Percentiles rank a stretch among this genome's conserved stretches.
Evolutionary conservation across 1,139 yeast species (phyloP).

Genomic region (Yueomyces sp.): DNA sequence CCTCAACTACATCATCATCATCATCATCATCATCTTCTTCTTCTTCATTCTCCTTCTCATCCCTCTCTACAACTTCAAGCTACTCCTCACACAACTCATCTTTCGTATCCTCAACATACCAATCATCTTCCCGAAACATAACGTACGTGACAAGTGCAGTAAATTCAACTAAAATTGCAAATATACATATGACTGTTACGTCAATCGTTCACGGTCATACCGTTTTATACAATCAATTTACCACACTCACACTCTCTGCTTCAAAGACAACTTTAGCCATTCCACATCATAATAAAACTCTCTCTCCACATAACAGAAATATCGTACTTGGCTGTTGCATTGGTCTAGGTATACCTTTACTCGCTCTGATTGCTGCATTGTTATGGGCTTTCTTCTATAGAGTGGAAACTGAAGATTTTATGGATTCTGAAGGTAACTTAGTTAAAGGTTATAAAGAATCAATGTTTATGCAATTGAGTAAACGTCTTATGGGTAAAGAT

Average conservation of each 20-base stretch:
- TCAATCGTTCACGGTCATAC: constrained; percentile 23
- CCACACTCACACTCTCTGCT: constrained; percentile 18
- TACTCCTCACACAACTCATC: not conserved
- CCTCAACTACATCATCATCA: no score
- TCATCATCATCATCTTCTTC: not conserved
- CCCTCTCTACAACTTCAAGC: constrained; percentile 3
- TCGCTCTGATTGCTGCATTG: constrained; percentile 10
- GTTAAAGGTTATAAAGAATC: constrained; percentile 19
- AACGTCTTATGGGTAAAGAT: not conserved
- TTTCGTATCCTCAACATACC: not conserved
- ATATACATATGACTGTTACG: constrained; percentile 11
- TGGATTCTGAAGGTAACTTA: constrained; percentile 30
- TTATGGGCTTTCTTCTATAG: constrained; percentile 22
- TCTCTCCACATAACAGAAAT: constrained; percentile 31
- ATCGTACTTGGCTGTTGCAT: constrained; percentile 40
- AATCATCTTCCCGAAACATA: no score
- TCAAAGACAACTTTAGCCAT: constrained; percentile 9
- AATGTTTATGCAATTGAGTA: not conserved
- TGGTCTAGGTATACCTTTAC: constrained; percentile 28
- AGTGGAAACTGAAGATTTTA: constrained; percentile 23
- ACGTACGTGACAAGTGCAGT: no score
- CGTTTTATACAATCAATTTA: constrained; percentile 21
- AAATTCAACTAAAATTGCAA: not conserved
- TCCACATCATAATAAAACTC: constrained; percentile 19
- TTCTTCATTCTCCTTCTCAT: not conserved